Conservation (phyloP, 805 yeast genomes). For the Pichia occidentalis region DNA sequence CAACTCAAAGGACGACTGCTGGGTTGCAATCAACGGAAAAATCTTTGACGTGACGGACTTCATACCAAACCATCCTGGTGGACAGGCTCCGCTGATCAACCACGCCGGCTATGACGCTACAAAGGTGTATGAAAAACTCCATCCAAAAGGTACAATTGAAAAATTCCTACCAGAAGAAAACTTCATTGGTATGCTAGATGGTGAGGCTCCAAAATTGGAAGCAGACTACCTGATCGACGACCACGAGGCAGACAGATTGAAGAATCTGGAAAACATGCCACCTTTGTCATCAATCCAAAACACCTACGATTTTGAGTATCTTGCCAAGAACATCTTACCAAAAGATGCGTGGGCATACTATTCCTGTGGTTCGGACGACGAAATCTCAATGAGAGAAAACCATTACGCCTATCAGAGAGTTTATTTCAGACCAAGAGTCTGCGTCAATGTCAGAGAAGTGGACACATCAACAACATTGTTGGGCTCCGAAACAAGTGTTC, state of each 20-base stretch:
- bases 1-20: slow-evolving; percentile 55
- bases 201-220: slow-evolving; percentile 30
- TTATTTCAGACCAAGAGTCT: slow-evolving; percentile 77
- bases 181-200: slow-evolving; percentile 47
- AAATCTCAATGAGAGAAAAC: slow-evolving; percentile 81
- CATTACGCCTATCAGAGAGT: slow-evolving; percentile 84
- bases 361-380: slow-evolving; percentile 90
- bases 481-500: slow-evolving; percentile 63
- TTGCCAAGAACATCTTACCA: slow-evolving; percentile 74
- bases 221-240: slow-evolving; percentile 28
- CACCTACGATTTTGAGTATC: slow-evolving; percentile 77
- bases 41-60: slow-evolving; percentile 74
- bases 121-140: slow-evolving; percentile 79
- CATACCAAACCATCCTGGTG: slow-evolving; percentile 45
- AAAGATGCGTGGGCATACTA: slow-evolving; percentile 89
- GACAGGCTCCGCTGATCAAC: slow-evolving; percentile 36
- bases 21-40: slow-evolving; percentile 78
- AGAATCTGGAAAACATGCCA: slow-evolving; percentile 50
- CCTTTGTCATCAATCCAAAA: slow-evolving; percentile 65
- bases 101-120: slow-evolving; percentile 49
- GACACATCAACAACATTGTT: slow-evolving; percentile 68
- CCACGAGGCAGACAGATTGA: slow-evolving; percentile 38
- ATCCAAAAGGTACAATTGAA: slow-evolving; percentile 79
- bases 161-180: slow-evolving; percentile 52
- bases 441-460: slow-evolving; percentile 73